Evolutionary conservation across 768 basidiomycete genomes (phyloP).

Genomic region (Termitomyces sp.): DNA sequence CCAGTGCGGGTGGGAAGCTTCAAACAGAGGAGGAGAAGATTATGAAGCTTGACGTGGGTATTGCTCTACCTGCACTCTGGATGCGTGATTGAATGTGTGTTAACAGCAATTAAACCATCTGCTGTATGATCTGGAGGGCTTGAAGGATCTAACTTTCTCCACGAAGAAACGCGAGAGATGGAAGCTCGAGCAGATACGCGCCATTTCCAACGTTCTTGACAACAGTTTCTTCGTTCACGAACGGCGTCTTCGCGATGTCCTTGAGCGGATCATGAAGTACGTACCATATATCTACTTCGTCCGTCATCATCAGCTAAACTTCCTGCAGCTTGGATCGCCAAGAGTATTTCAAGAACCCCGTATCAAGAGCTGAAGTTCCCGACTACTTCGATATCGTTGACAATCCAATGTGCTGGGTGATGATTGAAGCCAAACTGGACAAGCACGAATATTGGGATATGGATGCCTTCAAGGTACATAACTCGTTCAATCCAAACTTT

Average conservation of each 20-base stretch:
- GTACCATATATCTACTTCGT: slow-evolving; percentile 19
- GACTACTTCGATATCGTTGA: slow-evolving; percentile 90
- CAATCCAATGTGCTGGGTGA: slow-evolving; percentile 85
- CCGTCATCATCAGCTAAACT: slow-evolving; percentile 3
- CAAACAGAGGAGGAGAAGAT: slow-evolving; percentile 81
- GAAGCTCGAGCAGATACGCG: slow-evolving; percentile 67
- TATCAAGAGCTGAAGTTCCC: slow-evolving; percentile 72
- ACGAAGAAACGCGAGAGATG: slow-evolving; percentile 76
- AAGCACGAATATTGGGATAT: slow-evolving; percentile 79
- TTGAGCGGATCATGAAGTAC: slow-evolving; percentile 71
- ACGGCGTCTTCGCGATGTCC: slow-evolving; percentile 51
- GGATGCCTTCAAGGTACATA: slow-evolving; percentile 61
- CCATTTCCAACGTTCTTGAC: slow-evolving; percentile 64
- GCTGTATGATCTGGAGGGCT: slow-evolving; percentile 70
- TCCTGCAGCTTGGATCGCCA: slow-evolving; percentile 60
- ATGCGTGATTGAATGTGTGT: not conserved
- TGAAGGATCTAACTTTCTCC: slow-evolving; percentile 63
- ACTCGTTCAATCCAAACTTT: not conserved
- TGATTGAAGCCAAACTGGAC: slow-evolving; percentile 80
- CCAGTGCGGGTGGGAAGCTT: slow-evolving; percentile 54
- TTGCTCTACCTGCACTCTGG: not conserved
- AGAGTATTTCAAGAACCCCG: slow-evolving; percentile 79
- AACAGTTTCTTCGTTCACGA: slow-evolving; percentile 66
- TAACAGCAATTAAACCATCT: slow-evolving; percentile 54
- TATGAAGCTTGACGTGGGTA: slow-evolving; percentile 74